Percentiles rank a stretch among this genome's conserved stretches.
Evolutionary conservation across 2,329 filamentous ascomycete genomes (phyloP).

Genomic region (Coniochaeta pulveracea): DNA sequence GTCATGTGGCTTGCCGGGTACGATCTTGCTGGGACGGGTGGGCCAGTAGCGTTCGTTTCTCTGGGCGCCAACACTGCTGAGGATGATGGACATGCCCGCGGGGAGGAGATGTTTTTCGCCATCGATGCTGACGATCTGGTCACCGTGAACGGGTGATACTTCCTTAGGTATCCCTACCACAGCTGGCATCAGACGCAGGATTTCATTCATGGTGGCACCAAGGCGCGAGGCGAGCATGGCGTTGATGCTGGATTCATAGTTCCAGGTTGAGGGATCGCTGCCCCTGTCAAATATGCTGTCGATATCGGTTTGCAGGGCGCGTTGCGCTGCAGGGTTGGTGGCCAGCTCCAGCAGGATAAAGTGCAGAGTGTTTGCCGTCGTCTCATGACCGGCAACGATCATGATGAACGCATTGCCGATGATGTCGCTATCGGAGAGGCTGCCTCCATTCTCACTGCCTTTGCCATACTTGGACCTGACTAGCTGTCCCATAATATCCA

Average conservation of each 20-base stretch:
- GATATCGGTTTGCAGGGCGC: constrained; percentile 56
- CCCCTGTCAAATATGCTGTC: constrained; percentile 48
- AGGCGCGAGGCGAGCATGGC: constrained; percentile 57
- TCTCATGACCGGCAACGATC: constrained; percentile 69
- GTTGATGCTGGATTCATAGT: constrained; percentile 57
- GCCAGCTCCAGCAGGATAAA: constrained; percentile 60
- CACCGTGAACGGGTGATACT: constrained; percentile 26
- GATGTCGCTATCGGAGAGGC: constrained; percentile 52
- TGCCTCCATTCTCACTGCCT: constrained; percentile 8
- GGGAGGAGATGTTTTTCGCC: constrained; percentile 50
- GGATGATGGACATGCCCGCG: constrained; percentile 37
- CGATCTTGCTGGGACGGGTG: constrained; percentile 27
- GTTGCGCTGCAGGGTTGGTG: constrained; percentile 51
- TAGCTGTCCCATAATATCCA: constrained; percentile 42
- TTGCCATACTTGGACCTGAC: constrained; percentile 29
- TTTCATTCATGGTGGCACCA: constrained; percentile 69
- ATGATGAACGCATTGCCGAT: constrained; percentile 61
- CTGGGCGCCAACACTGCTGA: constrained; percentile 46
- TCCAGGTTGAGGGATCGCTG: constrained; percentile 50
- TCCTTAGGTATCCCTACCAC: constrained; percentile 64
- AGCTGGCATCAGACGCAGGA: constrained; percentile 60
- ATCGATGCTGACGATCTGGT: constrained; percentile 47
- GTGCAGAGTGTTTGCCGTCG: constrained; percentile 64
- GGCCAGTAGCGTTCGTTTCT: constrained; percentile 68
- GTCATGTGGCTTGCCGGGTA: constrained; percentile 36